Base-by-base conservation (phyloP, 495 filamentous ascomycete species). In the Trichocladium uniseriatum region DNA sequence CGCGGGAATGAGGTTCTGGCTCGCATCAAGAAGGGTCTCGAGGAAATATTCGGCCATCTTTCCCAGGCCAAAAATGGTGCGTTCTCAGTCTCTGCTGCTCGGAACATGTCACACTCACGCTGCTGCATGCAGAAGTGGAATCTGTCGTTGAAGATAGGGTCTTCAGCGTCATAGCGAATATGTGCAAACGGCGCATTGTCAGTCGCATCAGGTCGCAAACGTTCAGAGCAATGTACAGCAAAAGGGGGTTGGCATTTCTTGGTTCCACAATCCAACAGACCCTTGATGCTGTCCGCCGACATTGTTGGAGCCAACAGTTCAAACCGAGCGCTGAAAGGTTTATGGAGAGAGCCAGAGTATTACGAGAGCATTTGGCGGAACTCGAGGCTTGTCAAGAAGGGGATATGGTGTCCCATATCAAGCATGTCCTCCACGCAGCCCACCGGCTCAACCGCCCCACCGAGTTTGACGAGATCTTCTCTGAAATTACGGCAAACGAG, bases 181-280 rank as follows among this genome's bases (percentile, higher is more conserved):
- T 73, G 60, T 74, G 63, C 43, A 51, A 49, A 34, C 14, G 32
- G 6, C 64, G 68, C 1, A 67, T 73, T 9, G 48, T 71, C 32
- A 43, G 42, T 58, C 49, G 50, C 31, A 27, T 59, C 22, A 22
- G 54, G 45, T 57, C 49, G 1, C 14, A 48, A 48, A 37, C 52
- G 52, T 6, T 0, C 20, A 35, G 49, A 8, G 44, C 19, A 16
- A 18, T 5, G 10, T 38, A 49, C 11, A 8, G 1, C 13, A 41
- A 35, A n/a, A 40, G 3, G 9, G 34, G 18, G n/a, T 56, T 47
- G 38, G 18, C 21, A 5, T 54, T 52, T 19, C 22, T 53, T 2
- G 52, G 45, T 5, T 19, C 34, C 0, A 1, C 14, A 0, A 14
- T 62, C 6, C 40, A 32, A 20, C 2, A 48, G 22, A 38, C 28